Evolutionary conservation across 2,329 filamentous ascomycete species (phyloP).

Genomic region (Coleophoma eucalyptorum): DNA sequence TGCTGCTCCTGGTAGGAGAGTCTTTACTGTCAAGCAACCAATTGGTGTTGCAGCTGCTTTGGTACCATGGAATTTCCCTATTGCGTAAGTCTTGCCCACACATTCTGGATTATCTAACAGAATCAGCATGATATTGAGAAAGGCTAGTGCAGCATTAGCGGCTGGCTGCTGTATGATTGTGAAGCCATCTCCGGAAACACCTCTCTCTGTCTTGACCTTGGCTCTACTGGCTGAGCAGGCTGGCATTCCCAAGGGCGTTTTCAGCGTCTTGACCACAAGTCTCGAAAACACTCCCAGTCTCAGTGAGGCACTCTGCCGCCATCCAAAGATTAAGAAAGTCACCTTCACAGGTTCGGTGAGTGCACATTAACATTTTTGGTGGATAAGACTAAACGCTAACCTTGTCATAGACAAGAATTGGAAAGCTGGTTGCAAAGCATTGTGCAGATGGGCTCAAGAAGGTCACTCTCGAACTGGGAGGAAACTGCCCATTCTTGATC

Average conservation of each 20-base stretch:
- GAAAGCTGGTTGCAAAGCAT: slow-evolving; percentile 57
- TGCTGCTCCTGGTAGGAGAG: slow-evolving; percentile 54
- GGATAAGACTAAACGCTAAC: background rate
- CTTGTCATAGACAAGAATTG: slow-evolving; percentile 43
- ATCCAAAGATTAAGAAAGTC: slow-evolving; percentile 57
- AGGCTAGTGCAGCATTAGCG: slow-evolving; percentile 63
- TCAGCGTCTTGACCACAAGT: slow-evolving; percentile 58
- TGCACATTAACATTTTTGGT: background rate
- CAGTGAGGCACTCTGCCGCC: slow-evolving; percentile 50
- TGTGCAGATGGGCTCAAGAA: slow-evolving; percentile 61
- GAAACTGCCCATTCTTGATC: slow-evolving; percentile 61
- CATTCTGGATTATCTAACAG: background rate
- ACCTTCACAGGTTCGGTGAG: slow-evolving; percentile 52
- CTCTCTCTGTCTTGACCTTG: slow-evolving; percentile 51
- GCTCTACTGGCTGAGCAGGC: slow-evolving; percentile 49
- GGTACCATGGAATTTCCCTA: slow-evolving; percentile 68
- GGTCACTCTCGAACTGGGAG: slow-evolving; percentile 59
- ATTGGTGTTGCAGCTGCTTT: slow-evolving; percentile 62
- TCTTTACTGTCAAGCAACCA: slow-evolving; percentile 69
- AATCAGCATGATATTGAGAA: slow-evolving; percentile 55
- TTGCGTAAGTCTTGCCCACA: slow-evolving; percentile 36
- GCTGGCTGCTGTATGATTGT: slow-evolving; percentile 72
- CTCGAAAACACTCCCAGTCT: slow-evolving; percentile 49
- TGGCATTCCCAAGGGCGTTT: slow-evolving; percentile 54
- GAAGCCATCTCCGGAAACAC: slow-evolving; percentile 68